A percentile compares a stretch with the other conserved stretches of the same genome.
These are phyloP conservation scores for Trichoderma arundinaceum DNA, from an alignment of 2,329 filamentous ascomycete species.

Conservation along the genomic window DNA sequence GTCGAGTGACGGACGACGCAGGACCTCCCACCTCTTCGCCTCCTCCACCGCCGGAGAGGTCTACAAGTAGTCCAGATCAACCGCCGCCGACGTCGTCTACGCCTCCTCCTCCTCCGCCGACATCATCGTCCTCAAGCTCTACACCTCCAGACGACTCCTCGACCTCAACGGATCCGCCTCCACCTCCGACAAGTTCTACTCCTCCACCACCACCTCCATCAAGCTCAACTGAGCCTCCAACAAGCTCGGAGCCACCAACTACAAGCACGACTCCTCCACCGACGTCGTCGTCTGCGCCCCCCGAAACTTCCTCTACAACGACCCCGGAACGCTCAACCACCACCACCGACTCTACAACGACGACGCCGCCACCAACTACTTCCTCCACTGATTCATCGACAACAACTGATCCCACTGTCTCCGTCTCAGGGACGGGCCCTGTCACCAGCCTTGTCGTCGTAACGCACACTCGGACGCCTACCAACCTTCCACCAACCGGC, in stretches of 20 bases:
- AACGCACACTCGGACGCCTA: conserved; percentile 36
- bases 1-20: conserved; percentile 34
- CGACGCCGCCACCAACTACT: background rate
- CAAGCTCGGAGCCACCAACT: conserved; percentile 27
- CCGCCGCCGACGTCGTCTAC: conserved; percentile 31
- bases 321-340: conserved; percentile 9
- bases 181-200: conserved; percentile 10
- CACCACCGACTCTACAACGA: conserved; percentile 4
- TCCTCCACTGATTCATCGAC: conserved; percentile 6
- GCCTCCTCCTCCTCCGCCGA: background rate
- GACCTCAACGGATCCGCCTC: background rate
- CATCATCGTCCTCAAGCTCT: conserved; percentile 17
- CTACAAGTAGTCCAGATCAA: background rate
- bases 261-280: conserved; percentile 24
- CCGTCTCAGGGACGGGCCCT: conserved; percentile 16
- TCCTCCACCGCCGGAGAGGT: background rate
- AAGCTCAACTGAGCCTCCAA: conserved; percentile 20
- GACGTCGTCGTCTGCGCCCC: conserved; percentile 1
- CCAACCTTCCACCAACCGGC: conserved; percentile 21
- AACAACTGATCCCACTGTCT: conserved; percentile 11
- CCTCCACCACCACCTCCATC: conserved; percentile 23
- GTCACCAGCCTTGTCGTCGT: conserved; percentile 40
- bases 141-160: background rate
- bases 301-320: conserved; percentile 19
- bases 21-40: conserved; percentile 33